Evolutionary conservation across 495 filamentous ascomycete genomes (phyloP).

Genomic region (Annulohypoxylon maeteangense): DNA sequence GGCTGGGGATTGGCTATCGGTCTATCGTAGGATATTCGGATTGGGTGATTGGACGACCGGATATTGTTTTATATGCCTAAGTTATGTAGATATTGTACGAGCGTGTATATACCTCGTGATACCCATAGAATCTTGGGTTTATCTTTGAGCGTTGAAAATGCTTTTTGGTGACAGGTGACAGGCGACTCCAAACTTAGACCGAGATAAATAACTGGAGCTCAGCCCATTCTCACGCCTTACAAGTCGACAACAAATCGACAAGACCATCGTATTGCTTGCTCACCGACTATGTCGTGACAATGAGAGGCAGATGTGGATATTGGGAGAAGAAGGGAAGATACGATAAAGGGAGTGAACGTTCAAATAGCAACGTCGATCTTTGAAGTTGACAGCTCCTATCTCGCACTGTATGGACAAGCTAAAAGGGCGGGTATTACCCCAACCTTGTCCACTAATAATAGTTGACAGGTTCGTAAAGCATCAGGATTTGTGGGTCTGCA

Average conservation of each 20-base stretch:
- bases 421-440: conserved; percentile 15
- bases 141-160: not conserved
- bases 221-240: not conserved
- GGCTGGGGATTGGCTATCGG: not conserved
- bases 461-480: not conserved
- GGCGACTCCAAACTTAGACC: not conserved
- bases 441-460: conserved; percentile 4
- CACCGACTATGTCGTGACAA: not conserved
- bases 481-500: not conserved
- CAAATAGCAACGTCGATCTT: conserved; percentile 3
- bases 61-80: not conserved
- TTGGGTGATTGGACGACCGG: not conserved
- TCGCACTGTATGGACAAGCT: conserved; percentile 17
- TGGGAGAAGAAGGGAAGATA: not conserved
- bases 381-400: not conserved
- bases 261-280: not conserved
- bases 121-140: conserved; percentile 1
- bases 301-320: not conserved
- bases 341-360: not conserved
- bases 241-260: not conserved
- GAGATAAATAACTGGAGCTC: not conserved
- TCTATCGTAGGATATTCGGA: not conserved
- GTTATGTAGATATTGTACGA: conserved; percentile 1
- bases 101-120: conserved; percentile 31
- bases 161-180: not conserved